A percentile compares a stretch with the other conserved stretches of the same genome.
Evolutionary conservation across 495 filamentous ascomycete genomes (phyloP).

Genomic region (Podospora bellae-mahoneyi): DNA sequence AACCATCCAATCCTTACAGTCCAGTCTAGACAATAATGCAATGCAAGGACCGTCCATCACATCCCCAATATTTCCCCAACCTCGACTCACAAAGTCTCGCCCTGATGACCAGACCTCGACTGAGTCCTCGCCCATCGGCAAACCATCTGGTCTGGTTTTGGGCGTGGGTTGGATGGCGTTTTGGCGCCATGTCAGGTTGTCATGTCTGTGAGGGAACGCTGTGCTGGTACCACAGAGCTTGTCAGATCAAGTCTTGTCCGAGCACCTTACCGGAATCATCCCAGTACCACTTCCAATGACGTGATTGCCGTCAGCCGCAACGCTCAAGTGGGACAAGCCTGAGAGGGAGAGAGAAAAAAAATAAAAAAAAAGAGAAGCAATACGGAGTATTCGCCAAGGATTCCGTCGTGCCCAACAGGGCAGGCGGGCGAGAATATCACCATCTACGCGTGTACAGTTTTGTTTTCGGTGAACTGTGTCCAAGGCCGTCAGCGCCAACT

Average conservation of each 20-base stretch:
- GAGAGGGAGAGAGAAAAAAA: no score
- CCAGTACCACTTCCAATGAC: constrained; percentile 1
- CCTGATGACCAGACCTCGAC: background rate
- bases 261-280: constrained; percentile 1
- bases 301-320: constrained; percentile 8
- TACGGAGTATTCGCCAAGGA: background rate
- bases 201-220: background rate
- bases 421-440: no score
- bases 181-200: background rate
- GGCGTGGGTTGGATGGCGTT: background rate
- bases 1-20: background rate
- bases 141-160: background rate
- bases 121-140: background rate
- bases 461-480: no score
- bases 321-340: background rate
- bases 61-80: constrained; percentile 2
- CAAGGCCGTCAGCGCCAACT: no score
- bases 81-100: background rate
- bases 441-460: no score
- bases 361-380: background rate
- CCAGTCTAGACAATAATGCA: background rate
- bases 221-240: background rate
- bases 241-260: background rate
- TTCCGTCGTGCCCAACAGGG: background rate
- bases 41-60: constrained; percentile 6